Evolutionary conservation across 2,329 filamentous ascomycete species (phyloP).

Genomic region (Diaporthe sp.): DNA sequence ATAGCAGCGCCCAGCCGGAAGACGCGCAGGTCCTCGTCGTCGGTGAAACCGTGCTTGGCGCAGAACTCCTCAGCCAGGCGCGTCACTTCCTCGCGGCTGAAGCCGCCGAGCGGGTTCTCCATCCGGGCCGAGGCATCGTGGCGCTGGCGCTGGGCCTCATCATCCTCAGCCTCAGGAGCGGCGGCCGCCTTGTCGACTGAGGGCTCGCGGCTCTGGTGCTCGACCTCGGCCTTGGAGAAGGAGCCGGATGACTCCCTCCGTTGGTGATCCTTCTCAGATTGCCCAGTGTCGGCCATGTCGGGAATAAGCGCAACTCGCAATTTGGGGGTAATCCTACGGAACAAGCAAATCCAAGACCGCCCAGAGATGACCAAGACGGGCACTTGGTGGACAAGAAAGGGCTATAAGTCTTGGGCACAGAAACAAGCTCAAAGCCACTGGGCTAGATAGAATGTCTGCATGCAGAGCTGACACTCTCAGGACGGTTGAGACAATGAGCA

Average conservation of each 20-base stretch:
- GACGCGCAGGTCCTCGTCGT: slow-evolving; percentile 67
- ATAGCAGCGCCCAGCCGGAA: slow-evolving; percentile 72
- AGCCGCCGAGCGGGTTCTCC: slow-evolving; percentile 56
- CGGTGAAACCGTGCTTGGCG: slow-evolving; percentile 64
- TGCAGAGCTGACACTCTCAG: background rate
- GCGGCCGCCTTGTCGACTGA: background rate
- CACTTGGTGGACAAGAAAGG: slow-evolving; percentile 5
- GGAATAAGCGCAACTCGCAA: background rate
- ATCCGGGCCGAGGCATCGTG: slow-evolving; percentile 53
- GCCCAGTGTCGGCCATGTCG: slow-evolving; percentile 15
- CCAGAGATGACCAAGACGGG: slow-evolving; percentile 29
- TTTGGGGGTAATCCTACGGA: background rate
- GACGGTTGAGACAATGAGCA: background rate
- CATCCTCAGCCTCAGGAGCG: background rate
- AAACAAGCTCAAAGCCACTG: slow-evolving; percentile 23
- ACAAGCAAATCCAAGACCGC: slow-evolving; percentile 13
- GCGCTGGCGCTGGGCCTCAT: slow-evolving; percentile 47
- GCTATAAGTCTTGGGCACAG: background rate
- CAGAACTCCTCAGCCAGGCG: slow-evolving; percentile 71
- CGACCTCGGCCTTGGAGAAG: slow-evolving; percentile 45
- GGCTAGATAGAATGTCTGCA: background rate
- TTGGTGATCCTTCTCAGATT: slow-evolving; percentile 44
- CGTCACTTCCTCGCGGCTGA: slow-evolving; percentile 60
- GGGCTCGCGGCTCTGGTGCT: slow-evolving; percentile 41
- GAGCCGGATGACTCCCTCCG: slow-evolving; percentile 39